Evolutionary conservation across 257 asterid genomes (phyloP).

Genomic region (Przewalskia tangutica): DNA sequence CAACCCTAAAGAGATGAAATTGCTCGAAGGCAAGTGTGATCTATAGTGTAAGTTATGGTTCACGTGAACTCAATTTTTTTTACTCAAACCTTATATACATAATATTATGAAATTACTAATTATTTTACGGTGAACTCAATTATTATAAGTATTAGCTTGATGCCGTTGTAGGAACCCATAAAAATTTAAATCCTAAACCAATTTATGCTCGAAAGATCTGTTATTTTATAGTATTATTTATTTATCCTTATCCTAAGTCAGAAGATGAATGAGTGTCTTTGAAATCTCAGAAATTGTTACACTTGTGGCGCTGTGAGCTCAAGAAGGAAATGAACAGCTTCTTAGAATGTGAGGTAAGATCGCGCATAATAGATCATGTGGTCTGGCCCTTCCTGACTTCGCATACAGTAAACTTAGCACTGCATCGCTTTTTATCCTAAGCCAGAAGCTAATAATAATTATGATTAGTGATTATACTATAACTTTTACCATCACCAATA

Average conservation of each 20-base stretch:
- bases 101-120: background rate
- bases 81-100: background rate
- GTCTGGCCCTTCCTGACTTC: too few relatives aligned
- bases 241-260: background rate
- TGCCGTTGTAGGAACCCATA: too few relatives aligned
- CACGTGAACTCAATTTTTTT: background rate
- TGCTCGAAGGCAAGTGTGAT: background rate
- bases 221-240: background rate
- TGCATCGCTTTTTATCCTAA: too few relatives aligned
- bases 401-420: too few relatives aligned
- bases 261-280: too few relatives aligned
- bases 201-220: too few relatives aligned
- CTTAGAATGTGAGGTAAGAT: too few relatives aligned
- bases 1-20: background rate
- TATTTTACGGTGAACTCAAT: background rate
- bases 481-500: background rate
- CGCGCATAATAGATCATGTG: too few relatives aligned
- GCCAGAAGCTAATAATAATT: background rate
- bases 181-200: too few relatives aligned
- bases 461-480: background rate
- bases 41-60: background rate
- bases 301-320: too few relatives aligned
- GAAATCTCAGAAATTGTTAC: too few relatives aligned
- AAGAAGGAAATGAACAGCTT: too few relatives aligned
- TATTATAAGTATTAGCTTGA: background rate